Conservation (phyloP, 495 filamentous ascomycete species). For the Aspergillus sparsus region DNA sequence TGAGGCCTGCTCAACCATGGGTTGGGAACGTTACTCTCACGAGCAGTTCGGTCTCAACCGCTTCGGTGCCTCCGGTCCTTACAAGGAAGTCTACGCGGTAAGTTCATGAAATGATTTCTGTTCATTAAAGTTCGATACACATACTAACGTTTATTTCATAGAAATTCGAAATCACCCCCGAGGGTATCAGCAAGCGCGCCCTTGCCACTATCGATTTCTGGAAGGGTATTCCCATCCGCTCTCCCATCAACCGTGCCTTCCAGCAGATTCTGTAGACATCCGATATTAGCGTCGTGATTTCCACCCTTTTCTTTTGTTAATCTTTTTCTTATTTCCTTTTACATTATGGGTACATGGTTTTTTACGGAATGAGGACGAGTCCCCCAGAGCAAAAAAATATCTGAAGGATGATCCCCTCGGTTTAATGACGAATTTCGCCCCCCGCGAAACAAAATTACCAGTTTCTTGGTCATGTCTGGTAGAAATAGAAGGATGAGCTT, state of each 20-base stretch:
- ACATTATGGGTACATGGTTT: slow-evolving; percentile 27
- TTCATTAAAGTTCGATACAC: neutral
- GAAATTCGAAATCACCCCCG: slow-evolving; percentile 99
- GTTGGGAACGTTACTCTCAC: slow-evolving; percentile 97
- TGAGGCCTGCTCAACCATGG: slow-evolving; percentile 89
- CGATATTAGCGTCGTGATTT: slow-evolving; percentile 21
- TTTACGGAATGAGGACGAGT: slow-evolving; percentile 21
- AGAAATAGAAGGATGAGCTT: slow-evolving; percentile 26
- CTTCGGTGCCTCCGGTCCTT: slow-evolving; percentile 94
- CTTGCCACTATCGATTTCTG: slow-evolving; percentile 91
- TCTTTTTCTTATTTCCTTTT: slow-evolving; percentile 13
- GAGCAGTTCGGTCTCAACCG: slow-evolving; percentile 99
- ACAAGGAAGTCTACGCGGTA: slow-evolving; percentile 97
- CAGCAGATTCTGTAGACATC: slow-evolving; percentile 49
- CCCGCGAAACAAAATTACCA: slow-evolving; percentile 18
- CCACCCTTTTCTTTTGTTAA: slow-evolving; percentile 13
- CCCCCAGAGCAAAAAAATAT: slow-evolving; percentile 21
- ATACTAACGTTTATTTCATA: slow-evolving; percentile 39
- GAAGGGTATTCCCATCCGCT: slow-evolving; percentile 88
- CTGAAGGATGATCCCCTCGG: slow-evolving; percentile 20
- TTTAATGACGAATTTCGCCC: slow-evolving; percentile 23
- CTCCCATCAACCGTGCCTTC: slow-evolving; percentile 85
- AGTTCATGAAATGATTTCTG: slow-evolving; percentile 30
- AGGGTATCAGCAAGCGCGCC: slow-evolving; percentile 94
- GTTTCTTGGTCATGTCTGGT: slow-evolving; percentile 20